These are phyloP conservation scores for Alternaria postmessia DNA, from an alignment of 2,329 filamentous ascomycete species.

Conservation along the genomic window DNA sequence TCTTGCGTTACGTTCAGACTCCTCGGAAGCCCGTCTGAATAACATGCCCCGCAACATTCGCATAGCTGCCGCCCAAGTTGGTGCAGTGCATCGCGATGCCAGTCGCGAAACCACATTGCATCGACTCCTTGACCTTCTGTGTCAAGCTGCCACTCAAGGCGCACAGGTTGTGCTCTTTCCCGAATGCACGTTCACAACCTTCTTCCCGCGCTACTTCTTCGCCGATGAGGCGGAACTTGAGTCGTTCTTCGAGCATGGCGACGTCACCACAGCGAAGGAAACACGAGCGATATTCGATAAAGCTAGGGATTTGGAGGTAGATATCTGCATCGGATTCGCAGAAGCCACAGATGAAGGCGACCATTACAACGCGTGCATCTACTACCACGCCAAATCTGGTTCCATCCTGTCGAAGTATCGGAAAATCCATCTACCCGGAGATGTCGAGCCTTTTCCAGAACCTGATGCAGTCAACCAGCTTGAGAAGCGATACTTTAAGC, in stretches of 20 bases:
- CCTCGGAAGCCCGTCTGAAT: not conserved
- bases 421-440: constrained; percentile 12
- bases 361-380: constrained; percentile 33
- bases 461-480: not conserved
- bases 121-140: constrained; percentile 60
- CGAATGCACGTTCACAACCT: constrained; percentile 63
- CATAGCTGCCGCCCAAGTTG: constrained; percentile 63
- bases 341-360: constrained; percentile 55
- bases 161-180: constrained; percentile 62
- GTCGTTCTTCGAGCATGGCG: constrained; percentile 59
- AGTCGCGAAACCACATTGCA: constrained; percentile 52
- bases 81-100: constrained; percentile 55
- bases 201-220: constrained; percentile 62
- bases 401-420: constrained; percentile 30
- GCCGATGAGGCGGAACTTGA: constrained; percentile 55
- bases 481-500: not conserved
- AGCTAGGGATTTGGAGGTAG: constrained; percentile 57
- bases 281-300: constrained; percentile 58
- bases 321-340: constrained; percentile 62
- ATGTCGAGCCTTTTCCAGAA: not conserved
- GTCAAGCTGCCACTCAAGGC: constrained; percentile 53
- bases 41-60: constrained; percentile 51
- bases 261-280: constrained; percentile 52
- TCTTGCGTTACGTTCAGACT: not conserved
- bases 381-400: constrained; percentile 26